These are phyloP conservation scores for Ceratobasidium sp. DNA, from an alignment of 1,284 basidiomycete species.

Conservation along the genomic window DNA sequence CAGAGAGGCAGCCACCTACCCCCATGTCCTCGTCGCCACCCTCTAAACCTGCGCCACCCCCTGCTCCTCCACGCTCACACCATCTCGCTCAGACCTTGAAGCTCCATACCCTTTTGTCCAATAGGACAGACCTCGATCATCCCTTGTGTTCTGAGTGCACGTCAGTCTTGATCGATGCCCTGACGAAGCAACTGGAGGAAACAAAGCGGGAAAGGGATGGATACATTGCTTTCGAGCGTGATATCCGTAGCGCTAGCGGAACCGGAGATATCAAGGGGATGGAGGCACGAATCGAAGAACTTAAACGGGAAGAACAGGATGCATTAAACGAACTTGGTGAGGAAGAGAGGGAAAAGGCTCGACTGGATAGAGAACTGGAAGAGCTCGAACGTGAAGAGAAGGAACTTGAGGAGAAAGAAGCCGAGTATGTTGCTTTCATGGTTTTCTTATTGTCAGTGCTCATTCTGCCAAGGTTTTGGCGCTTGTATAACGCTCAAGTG, in stretches of 20 bases:
- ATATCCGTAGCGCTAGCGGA: constrained; percentile 70
- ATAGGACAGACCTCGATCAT: constrained; percentile 87
- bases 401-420: constrained; percentile 76
- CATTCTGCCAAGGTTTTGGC: constrained; percentile 77
- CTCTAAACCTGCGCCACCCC: constrained; percentile 55
- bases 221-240: constrained; percentile 90
- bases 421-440: constrained; percentile 63
- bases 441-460: background rate
- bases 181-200: constrained; percentile 87
- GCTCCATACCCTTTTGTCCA: constrained; percentile 80
- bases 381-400: constrained; percentile 78
- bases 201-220: constrained; percentile 91
- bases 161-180: constrained; percentile 75
- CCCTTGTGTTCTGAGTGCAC: constrained; percentile 96
- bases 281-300: constrained; percentile 59
- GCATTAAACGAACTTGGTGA: constrained; percentile 76
- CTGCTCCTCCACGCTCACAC: constrained; percentile 57
- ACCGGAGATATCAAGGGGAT: constrained; percentile 42
- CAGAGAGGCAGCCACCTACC: constrained; percentile 45
- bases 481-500: constrained; percentile 73
- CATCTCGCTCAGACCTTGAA: constrained; percentile 75
- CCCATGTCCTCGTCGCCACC: constrained; percentile 51
- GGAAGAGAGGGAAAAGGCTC: constrained; percentile 75
- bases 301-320: constrained; percentile 75
- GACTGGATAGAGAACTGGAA: constrained; percentile 75